Conservation (phyloP, 805 yeast species). For the Candida sanyiensis region DNA sequence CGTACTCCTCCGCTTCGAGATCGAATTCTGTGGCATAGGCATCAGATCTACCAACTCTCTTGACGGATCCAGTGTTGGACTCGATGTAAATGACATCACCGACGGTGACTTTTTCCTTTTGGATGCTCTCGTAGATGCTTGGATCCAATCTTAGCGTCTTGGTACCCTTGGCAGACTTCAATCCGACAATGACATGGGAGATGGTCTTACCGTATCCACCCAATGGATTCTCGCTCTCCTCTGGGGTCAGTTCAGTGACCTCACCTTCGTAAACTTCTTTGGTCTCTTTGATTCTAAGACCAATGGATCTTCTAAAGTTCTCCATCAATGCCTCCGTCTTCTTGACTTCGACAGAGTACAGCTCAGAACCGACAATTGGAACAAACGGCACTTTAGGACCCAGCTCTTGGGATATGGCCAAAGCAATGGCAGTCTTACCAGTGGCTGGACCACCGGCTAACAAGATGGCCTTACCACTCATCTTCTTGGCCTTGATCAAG, state of each 20-base stretch:
- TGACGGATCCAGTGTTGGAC: slow-evolving; percentile 95
- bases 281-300: slow-evolving; percentile 91
- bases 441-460: slow-evolving; percentile 98
- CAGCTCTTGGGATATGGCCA: slow-evolving; percentile 91
- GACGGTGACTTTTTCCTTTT: slow-evolving; percentile 87
- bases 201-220: slow-evolving; percentile 98
- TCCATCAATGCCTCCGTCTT: slow-evolving; percentile 96
- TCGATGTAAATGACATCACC: slow-evolving; percentile 98
- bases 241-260: slow-evolving; percentile 91
- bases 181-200: slow-evolving; percentile 87
- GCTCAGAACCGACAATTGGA: slow-evolving; percentile 92
- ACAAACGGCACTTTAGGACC: slow-evolving; percentile 98
- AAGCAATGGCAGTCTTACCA: slow-evolving; percentile 95
- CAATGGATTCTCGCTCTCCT: slow-evolving; percentile 92
- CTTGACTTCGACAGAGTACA: slow-evolving; percentile 93
- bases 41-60: slow-evolving; percentile 96
- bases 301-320: slow-evolving; percentile 93
- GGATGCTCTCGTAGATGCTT: slow-evolving; percentile 86
- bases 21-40: slow-evolving; percentile 98
- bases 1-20: slow-evolving; percentile 97
- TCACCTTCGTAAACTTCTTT: slow-evolving; percentile 98
- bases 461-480: slow-evolving; percentile 93
- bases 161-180: slow-evolving; percentile 88
- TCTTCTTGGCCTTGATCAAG: slow-evolving; percentile 82
- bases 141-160: slow-evolving; percentile 88